phyloP scores from a whole-genome alignment of 768 basidiomycete species.

The Mycena indigotica region DNA sequence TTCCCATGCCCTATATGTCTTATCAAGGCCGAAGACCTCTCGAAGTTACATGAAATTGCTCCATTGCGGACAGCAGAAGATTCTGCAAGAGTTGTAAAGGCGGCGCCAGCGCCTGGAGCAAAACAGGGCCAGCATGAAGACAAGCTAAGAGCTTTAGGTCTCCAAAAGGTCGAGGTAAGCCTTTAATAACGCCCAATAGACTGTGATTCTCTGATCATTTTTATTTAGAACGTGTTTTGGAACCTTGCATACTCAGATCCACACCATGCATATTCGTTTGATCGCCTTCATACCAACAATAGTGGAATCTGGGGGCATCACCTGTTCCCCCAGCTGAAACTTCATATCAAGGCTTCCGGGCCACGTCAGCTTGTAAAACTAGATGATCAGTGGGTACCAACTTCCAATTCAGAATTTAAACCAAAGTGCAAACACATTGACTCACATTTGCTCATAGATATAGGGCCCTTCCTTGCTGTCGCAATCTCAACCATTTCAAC shows the following conservation, averaged over 20 bases:
- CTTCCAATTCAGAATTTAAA: slow-evolving; percentile 1
- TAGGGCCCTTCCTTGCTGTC: slow-evolving; percentile 34
- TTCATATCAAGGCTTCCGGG: slow-evolving; percentile 21
- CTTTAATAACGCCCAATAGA: slow-evolving; percentile 5
- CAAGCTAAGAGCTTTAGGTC: slow-evolving; percentile 22
- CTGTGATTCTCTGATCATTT: too few species aligned
- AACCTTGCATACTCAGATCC: slow-evolving; percentile 35
- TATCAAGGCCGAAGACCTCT: slow-evolving; percentile 30
- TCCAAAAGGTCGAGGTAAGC: slow-evolving; percentile 28
- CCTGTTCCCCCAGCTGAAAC: slow-evolving; percentile 29
- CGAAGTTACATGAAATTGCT: slow-evolving; percentile 23
- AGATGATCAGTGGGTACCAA: slow-evolving; percentile 28
- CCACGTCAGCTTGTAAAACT: slow-evolving; percentile 15
- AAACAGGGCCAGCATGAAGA: slow-evolving; percentile 23
- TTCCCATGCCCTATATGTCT: slow-evolving; percentile 43
- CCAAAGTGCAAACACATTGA: too few species aligned
- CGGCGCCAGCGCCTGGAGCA: slow-evolving; percentile 18
- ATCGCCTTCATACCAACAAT: slow-evolving; percentile 40
- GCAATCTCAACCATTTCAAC: slow-evolving; percentile 36
- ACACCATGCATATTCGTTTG: slow-evolving; percentile 37
- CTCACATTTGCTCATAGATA: too few species aligned
- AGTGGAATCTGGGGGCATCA: slow-evolving; percentile 38
- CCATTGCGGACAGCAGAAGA: slow-evolving; percentile 17
- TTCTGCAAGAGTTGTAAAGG: slow-evolving; percentile 14
- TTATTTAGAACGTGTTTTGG: slow-evolving; percentile 45